phyloP scores from a whole-genome alignment of 805 yeast species.

The Clavispora vitiphila region DNA sequence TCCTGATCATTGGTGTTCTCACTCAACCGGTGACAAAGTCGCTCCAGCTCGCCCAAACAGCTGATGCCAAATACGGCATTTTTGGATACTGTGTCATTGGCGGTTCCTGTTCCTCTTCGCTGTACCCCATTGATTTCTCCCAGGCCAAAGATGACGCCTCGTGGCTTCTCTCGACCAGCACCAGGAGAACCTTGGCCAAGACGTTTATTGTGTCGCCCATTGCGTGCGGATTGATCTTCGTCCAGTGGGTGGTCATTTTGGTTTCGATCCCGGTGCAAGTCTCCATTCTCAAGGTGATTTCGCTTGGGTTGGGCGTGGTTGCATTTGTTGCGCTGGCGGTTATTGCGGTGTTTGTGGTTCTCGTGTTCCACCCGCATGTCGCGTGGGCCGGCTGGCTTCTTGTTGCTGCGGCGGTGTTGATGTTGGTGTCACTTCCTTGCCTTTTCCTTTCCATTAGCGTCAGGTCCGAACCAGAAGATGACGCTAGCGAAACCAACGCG shows the following conservation, averaged over 20 bases:
- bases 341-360: conserved; percentile 48
- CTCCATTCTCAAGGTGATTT: conserved; percentile 26
- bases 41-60: conserved; percentile 47
- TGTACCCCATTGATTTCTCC: conserved; percentile 42
- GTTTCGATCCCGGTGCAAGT: conserved; percentile 22
- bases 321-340: conserved; percentile 53
- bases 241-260: conserved; percentile 22
- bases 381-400: conserved; percentile 72
- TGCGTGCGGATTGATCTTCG: conserved; percentile 58
- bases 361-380: conserved; percentile 61
- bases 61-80: conserved; percentile 50
- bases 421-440: conserved; percentile 47
- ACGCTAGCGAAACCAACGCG: conserved; percentile 10
- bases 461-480: conserved; percentile 12
- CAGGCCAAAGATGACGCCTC: conserved; percentile 22
- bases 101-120: conserved; percentile 38
- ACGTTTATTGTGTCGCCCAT: conserved; percentile 59
- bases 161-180: conserved; percentile 45
- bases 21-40: conserved; percentile 53
- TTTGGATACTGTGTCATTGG: conserved; percentile 55
- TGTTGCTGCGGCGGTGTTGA: conserved; percentile 59
- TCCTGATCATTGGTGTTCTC: conserved; percentile 55
- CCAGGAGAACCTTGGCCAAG: conserved; percentile 50
- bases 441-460: conserved; percentile 33
- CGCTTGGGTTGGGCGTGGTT: conserved; percentile 42